Base-by-base conservation (phyloP, 495 filamentous ascomycete species). In the Xylaria scruposa region DNA sequence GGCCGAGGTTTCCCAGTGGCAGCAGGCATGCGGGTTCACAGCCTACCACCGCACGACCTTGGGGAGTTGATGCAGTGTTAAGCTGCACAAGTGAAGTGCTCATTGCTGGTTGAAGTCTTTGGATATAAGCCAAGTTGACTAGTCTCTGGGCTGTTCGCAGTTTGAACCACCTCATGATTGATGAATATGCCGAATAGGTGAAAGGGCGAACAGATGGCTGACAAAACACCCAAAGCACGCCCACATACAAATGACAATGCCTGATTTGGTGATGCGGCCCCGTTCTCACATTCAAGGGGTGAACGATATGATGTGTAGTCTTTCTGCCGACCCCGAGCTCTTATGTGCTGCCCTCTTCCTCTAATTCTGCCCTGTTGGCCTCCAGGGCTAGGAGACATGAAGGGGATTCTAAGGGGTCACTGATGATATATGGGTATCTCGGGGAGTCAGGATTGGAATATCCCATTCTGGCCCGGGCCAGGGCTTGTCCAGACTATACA, bases 111-210 rank as follows among this genome's bases (percentile, higher is more conserved):
- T 59, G 70, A 47, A 70, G 68, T 61, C 59, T 70, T 56, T 31
- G 46, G 59, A 29, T 70, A 49, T 64, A 64, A 64, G 68, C 33
- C 68, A 70, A 64, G 68, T 70, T 70, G 68, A 64, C 68, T 70
- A 70, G 68, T 54, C 47, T 70, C 59, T 70, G 68, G 59, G 46
- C 60, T 56, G 68, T 46, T 70, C 47, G 49, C 29, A 38, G 63
- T 67, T 49, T 67, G 47, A 67, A 67, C 65, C 65, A 42, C 33
- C 36, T 56, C 65, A 42, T 67, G 65, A 67, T 21, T 40, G 65
- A 67, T 67, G 65, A 42, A 51, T 49, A 56, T 60, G 59, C 68
- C 42, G 68, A 36, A 64, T 58, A 40, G 59, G 59, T 54, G 68
- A 53, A 61, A 40, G 60, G 47, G 46, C 8, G 47, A 64, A 64